phyloP scores from a whole-genome alignment of 192 early-diverging fungal genomes.

The Lunasporangiospora selenospora region DNA sequence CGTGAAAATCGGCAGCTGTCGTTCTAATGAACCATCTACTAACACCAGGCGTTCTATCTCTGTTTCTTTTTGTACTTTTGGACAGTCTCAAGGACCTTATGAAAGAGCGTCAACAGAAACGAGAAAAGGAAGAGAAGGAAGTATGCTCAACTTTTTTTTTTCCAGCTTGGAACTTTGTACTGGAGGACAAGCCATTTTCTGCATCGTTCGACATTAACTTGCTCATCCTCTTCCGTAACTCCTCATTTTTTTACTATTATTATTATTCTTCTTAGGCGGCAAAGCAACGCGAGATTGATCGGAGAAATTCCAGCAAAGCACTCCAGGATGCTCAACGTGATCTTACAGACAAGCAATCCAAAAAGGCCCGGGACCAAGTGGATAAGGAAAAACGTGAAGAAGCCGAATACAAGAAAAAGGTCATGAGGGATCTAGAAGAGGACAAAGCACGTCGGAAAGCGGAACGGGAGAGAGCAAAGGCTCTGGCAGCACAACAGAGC shows the following conservation, averaged over 20 bases:
- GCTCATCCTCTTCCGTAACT: too few species aligned
- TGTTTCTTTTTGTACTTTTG: neutral
- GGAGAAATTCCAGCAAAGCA: conserved; percentile 22
- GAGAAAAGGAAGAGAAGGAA: conserved; percentile 36
- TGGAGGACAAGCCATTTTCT: neutral
- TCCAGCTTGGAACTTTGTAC: too few species aligned
- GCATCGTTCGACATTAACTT: too few species aligned
- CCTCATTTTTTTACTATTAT: too few species aligned
- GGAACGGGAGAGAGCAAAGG: conserved; percentile 16
- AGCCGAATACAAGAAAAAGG: conserved; percentile 31
- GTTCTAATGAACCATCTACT: too few species aligned
- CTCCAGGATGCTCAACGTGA: conserved; percentile 24
- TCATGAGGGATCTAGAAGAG: conserved; percentile 31
- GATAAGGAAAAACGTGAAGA: conserved; percentile 46
- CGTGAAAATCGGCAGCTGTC: too few species aligned
- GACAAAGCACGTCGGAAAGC: conserved; percentile 39
- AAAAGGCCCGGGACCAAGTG: conserved; percentile 40
- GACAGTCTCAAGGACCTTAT: conserved; percentile 43
- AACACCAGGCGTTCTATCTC: neutral
- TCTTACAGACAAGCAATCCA: conserved; percentile 24
- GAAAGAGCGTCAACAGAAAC: conserved; percentile 37
- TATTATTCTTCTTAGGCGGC: conserved; percentile 5
- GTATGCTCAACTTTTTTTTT: conserved; percentile 14
- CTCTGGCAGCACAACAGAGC: neutral
- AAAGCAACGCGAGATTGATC: conserved; percentile 29